Conservation (phyloP, 2,329 filamentous ascomycete genomes). For the Epichloe gansuensis region DNA sequence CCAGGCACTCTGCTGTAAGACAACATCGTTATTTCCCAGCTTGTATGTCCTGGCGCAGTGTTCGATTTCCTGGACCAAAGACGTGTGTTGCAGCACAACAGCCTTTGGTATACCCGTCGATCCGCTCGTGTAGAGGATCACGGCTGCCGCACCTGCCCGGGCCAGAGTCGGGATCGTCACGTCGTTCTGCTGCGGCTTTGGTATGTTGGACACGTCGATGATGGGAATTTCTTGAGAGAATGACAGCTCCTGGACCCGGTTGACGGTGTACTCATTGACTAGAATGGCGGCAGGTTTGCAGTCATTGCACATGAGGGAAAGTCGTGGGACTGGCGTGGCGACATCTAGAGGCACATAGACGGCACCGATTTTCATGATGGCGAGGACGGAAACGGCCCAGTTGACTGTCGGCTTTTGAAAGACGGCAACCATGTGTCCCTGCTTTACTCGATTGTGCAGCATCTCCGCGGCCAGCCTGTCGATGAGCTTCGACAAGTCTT, state of each 20-base stretch:
- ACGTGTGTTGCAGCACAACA: constrained; percentile 19
- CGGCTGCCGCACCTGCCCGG: constrained; percentile 4
- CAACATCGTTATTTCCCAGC: constrained; percentile 12
- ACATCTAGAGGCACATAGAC: constrained; percentile 30
- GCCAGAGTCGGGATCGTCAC: background rate
- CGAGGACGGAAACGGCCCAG: constrained; percentile 25
- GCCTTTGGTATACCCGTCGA: constrained; percentile 28
- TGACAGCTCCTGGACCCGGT: background rate
- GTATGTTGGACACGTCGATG: background rate
- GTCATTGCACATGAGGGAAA: background rate
- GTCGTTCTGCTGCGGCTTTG: background rate
- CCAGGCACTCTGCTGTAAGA: constrained; percentile 26
- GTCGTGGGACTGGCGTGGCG: background rate
- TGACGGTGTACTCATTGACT: background rate
- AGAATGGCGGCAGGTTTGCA: background rate
- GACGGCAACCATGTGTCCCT: constrained; percentile 5
- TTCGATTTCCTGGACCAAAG: constrained; percentile 18
- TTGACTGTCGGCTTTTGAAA: constrained; percentile 25
- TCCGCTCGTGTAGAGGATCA: constrained; percentile 22
- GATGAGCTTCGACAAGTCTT: background rate
- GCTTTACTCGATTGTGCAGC: background rate
- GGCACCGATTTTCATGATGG: constrained; percentile 25
- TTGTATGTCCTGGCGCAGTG: constrained; percentile 8
- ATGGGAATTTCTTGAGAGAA: background rate
- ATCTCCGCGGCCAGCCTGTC: background rate